Evolutionary conservation across 768 basidiomycete species (phyloP).

Genomic region (Sutorius australiensis): DNA sequence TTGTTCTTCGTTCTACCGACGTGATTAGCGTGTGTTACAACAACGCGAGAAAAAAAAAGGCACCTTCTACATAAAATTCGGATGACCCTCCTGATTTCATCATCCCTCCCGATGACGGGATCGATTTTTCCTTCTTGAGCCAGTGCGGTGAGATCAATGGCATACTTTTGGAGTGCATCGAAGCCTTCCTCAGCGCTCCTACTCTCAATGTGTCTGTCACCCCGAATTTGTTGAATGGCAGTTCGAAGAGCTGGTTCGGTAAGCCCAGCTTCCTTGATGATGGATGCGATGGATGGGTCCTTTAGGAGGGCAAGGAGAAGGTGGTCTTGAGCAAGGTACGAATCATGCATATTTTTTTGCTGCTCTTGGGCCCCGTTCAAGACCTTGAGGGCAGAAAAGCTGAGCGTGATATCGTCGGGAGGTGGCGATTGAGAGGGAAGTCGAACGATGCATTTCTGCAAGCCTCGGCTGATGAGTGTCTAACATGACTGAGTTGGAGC

Average conservation of each 20-base stretch:
- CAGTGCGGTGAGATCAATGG: conserved; percentile 78
- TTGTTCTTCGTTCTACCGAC: conserved; percentile 86
- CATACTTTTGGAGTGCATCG: conserved; percentile 88
- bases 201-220: conserved; percentile 81
- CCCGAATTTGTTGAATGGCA: conserved; percentile 74
- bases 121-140: conserved; percentile 95
- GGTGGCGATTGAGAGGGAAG: conserved; percentile 81
- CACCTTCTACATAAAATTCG: conserved; percentile 80
- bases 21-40: conserved; percentile 7
- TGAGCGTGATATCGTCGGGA: conserved; percentile 73
- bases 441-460: conserved; percentile 77
- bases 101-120: conserved; percentile 90
- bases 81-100: conserved; percentile 82
- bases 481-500: conserved; percentile 23
- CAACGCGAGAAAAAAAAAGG: not conserved
- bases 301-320: conserved; percentile 81
- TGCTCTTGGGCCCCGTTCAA: conserved; percentile 72
- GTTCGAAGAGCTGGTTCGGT: conserved; percentile 70
- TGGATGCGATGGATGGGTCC: conserved; percentile 57
- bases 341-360: conserved; percentile 84
- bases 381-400: conserved; percentile 53
- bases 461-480: conserved; percentile 58
- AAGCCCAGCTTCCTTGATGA: conserved; percentile 75
- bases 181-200: conserved; percentile 89
- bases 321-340: conserved; percentile 92